phyloP scores from a whole-genome alignment of 768 basidiomycete genomes.

The Kwoniella newhampshirensis region DNA sequence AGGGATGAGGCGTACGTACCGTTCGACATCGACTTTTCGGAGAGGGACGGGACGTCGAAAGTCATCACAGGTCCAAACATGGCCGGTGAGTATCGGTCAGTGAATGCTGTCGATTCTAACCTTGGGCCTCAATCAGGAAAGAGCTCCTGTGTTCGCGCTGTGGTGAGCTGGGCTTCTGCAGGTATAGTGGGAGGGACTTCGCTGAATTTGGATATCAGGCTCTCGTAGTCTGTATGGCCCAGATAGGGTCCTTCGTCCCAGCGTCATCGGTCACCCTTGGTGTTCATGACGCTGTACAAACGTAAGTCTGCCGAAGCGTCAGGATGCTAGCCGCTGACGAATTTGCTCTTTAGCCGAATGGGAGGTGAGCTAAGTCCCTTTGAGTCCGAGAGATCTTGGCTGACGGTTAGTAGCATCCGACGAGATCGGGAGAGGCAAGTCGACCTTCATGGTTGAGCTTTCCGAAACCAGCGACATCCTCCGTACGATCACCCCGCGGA shows the following conservation, averaged over 20 bases:
- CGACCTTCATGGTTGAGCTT: conserved; percentile 96
- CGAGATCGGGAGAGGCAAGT: conserved; percentile 78
- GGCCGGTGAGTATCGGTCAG: conserved; percentile 46
- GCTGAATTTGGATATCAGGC: conserved; percentile 29
- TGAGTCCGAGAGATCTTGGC: background rate
- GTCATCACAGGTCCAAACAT: conserved; percentile 58
- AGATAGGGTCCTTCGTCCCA: conserved; percentile 88
- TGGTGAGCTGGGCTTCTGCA: conserved; percentile 61
- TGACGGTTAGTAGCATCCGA: conserved; percentile 64
- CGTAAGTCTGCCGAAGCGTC: conserved; percentile 50
- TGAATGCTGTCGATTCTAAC: background rate
- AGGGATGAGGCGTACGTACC: conserved; percentile 79
- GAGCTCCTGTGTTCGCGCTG: conserved; percentile 69
- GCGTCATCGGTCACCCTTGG: conserved; percentile 70
- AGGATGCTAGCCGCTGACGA: background rate
- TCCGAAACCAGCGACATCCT: conserved; percentile 89
- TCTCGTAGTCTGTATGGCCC: conserved; percentile 61
- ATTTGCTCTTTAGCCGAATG: conserved; percentile 61
- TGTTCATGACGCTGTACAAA: conserved; percentile 79
- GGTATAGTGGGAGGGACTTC: conserved; percentile 60
- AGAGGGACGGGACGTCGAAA: conserved; percentile 48
- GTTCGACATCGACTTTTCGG: conserved; percentile 71
- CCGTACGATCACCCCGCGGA: conserved; percentile 67
- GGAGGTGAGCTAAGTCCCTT: conserved; percentile 62
- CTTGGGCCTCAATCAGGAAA: conserved; percentile 60